phyloP scores from a whole-genome alignment of 257 asterid genomes.

The Solanum acaule region DNA sequence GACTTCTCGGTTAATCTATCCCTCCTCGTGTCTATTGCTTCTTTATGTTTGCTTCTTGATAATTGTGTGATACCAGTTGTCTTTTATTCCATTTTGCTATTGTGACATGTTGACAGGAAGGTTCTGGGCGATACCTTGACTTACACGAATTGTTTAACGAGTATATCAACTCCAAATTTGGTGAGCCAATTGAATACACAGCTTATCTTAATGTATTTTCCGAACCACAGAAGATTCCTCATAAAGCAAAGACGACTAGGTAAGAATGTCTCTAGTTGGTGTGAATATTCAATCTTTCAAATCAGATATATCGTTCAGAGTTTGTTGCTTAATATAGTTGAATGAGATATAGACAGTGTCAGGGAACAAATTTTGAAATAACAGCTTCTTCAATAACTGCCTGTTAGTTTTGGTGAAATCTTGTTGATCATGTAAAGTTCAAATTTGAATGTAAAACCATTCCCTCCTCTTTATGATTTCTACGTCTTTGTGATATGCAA shows the following conservation, averaged over 20 bases:
- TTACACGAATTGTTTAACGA: conserved; percentile 80
- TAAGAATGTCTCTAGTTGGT: conserved; percentile 9
- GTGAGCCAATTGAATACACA: conserved; percentile 71
- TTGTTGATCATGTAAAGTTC: neutral
- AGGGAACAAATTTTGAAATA: neutral
- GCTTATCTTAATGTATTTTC: conserved; percentile 74
- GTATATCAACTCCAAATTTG: conserved; percentile 82
- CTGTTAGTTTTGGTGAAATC: neutral
- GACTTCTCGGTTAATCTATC: neutral
- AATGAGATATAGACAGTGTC: neutral
- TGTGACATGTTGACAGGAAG: conserved; percentile 46
- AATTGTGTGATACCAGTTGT: neutral
- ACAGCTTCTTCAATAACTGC: neutral
- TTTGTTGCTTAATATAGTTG: neutral
- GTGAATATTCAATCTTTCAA: neutral
- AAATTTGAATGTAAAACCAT: neutral
- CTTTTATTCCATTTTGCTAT: neutral
- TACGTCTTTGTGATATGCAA: neutral
- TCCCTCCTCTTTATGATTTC: neutral
- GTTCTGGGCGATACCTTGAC: conserved; percentile 87
- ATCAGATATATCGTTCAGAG: neutral
- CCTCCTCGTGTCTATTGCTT: neutral
- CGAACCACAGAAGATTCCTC: conserved; percentile 46
- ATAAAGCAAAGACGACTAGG: conserved; percentile 73
- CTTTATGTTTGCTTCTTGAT: neutral